These are phyloP conservation scores for Solanum sejunctum DNA, from an alignment of 257 asterid genomes.

Conservation along the genomic window DNA sequence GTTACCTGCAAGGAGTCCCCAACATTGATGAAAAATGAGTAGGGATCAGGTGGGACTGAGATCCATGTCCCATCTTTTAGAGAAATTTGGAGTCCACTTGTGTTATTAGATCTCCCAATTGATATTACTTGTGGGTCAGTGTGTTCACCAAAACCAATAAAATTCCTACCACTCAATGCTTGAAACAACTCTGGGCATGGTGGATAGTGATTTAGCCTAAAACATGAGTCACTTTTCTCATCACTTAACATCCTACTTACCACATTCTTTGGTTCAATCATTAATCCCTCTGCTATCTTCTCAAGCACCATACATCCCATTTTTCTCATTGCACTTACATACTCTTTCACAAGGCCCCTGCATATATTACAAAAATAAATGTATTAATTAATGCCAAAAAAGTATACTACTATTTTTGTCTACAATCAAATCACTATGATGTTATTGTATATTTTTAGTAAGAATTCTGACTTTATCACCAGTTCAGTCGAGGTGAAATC, in stretches of 20 bases:
- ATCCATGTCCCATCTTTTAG: conserved; percentile 5
- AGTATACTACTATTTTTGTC: background rate
- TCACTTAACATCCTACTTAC: conserved; percentile 8
- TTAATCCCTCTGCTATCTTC: conserved; percentile 11
- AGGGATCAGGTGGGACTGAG: conserved; percentile 1
- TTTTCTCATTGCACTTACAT: background rate
- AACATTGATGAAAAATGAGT: background rate
- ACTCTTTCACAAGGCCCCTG: conserved; percentile 6
- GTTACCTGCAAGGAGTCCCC: background rate
- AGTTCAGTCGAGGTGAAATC: no score
- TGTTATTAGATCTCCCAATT: background rate
- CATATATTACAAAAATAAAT: background rate
- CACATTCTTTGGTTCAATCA: conserved; percentile 6
- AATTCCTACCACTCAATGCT: conserved; percentile 1
- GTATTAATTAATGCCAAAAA: background rate
- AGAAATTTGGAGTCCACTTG: conserved; percentile 3
- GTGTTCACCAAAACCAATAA: conserved; percentile 19
- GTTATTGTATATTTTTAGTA: background rate
- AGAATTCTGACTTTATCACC: background rate
- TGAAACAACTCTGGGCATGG: conserved; percentile 6
- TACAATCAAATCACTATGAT: background rate
- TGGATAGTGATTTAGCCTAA: conserved; percentile 14
- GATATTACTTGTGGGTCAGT: conserved; percentile 9
- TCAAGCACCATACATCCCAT: conserved; percentile 9
- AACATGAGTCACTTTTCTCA: conserved; percentile 9